Percentiles rank a stretch among this genome's conserved stretches.
Evolutionary conservation across 495 filamentous ascomycete genomes (phyloP).

Genomic region (Cudoniella acicularis): DNA sequence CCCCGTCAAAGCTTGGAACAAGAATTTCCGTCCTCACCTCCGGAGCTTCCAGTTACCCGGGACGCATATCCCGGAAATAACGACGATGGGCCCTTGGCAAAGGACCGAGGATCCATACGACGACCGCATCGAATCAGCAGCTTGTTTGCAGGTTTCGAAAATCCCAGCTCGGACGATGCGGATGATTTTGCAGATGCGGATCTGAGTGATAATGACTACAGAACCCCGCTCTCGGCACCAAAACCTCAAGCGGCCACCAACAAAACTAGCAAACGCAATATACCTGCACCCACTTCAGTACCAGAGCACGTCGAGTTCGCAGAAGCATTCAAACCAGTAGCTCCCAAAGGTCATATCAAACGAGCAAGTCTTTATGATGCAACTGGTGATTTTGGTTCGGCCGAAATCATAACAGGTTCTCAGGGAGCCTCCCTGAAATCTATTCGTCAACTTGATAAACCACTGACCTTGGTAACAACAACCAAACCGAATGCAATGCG

Average conservation of each 20-base stretch:
- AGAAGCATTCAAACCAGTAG: constrained; percentile 15
- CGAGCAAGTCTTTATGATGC: constrained; percentile 9
- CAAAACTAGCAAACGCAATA: constrained; percentile 35
- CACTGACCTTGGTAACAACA: constrained; percentile 24
- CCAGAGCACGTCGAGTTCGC: constrained; percentile 22
- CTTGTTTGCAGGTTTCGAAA: constrained; percentile 79
- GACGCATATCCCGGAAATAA: constrained; percentile 79
- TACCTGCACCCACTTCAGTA: constrained; percentile 20
- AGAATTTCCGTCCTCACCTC: constrained; percentile 45
- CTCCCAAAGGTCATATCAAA: constrained; percentile 6
- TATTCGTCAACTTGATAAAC: constrained; percentile 26
- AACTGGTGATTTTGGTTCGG: constrained; percentile 8
- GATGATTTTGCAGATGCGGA: constrained; percentile 57
- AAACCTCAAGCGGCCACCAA: constrained; percentile 34
- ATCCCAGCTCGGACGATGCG: constrained; percentile 54
- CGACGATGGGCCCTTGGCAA: constrained; percentile 71
- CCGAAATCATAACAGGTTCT: constrained; percentile 16
- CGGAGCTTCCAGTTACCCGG: constrained; percentile 36
- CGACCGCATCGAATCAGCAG: constrained; percentile 73
- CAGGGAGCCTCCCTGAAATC: constrained; percentile 7
- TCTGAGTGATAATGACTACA: constrained; percentile 61
- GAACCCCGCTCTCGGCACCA: constrained; percentile 61
- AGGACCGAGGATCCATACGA: constrained; percentile 55
- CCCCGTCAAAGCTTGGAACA: constrained; percentile 37
- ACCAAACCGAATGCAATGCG: constrained; percentile 42